Percentiles rank a stretch among this genome's conserved stretches.
These are phyloP conservation scores for Calonectria naviculata DNA, from an alignment of 2,329 filamentous ascomycete species.

Conservation along the genomic window DNA sequence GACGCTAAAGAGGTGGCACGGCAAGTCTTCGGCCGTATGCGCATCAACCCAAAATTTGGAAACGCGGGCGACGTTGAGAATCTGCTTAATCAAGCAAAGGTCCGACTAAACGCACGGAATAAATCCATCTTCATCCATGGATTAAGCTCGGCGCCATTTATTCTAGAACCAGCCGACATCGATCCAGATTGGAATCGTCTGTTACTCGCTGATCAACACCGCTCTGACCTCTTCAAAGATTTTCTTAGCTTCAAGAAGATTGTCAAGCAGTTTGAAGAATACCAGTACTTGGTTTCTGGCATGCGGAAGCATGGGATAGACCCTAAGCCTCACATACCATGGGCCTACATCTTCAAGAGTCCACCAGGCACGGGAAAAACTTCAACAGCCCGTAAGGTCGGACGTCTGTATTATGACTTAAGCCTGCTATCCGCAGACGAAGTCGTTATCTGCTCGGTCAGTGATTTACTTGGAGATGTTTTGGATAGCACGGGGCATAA, in stretches of 20 bases:
- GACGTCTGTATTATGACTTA: not conserved
- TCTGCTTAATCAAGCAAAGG: not conserved
- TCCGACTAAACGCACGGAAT: not conserved
- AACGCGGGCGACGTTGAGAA: not conserved
- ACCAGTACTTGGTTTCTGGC: not conserved
- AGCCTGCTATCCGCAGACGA: not conserved
- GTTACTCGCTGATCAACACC: not conserved
- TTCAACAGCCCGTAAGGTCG: not conserved
- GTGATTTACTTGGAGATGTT: not conserved
- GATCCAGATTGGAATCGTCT: not conserved
- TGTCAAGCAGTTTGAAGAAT: not conserved
- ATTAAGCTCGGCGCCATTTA: not conserved
- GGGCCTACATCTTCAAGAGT: not conserved
- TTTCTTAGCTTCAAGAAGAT: not conserved
- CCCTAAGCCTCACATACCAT: not conserved
- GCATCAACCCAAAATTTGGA: not conserved
- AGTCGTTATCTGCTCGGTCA: not conserved
- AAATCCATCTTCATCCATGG: not conserved
- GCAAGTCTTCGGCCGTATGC: not conserved
- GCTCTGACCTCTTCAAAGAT: not conserved
- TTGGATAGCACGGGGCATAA: not conserved
- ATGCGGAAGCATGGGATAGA: not conserved
- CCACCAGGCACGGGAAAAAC: not conserved
- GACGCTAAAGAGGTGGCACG: not conserved
- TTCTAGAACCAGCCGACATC: not conserved